These are phyloP conservation scores for Penicillium occitanis DNA, from an alignment of 2,329 filamentous ascomycete genomes.

Conservation along the genomic window DNA sequence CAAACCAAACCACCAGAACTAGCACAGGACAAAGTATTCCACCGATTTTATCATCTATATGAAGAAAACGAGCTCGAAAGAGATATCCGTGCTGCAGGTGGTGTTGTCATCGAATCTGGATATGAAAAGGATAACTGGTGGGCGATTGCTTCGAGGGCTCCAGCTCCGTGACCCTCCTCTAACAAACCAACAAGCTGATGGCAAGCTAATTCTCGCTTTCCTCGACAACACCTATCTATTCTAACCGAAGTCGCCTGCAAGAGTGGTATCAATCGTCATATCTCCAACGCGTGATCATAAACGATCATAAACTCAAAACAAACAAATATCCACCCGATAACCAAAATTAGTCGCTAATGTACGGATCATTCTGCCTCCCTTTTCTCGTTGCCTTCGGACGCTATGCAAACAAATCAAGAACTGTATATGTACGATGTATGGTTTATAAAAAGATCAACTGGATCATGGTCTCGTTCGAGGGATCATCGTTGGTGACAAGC, in stretches of 20 bases:
- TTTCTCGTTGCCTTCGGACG: slow-evolving; percentile 26
- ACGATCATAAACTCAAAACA: slow-evolving; percentile 20
- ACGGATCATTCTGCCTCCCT: slow-evolving; percentile 16
- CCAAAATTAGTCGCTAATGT: slow-evolving; percentile 22
- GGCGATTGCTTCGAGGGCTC: slow-evolving; percentile 60
- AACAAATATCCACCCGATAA: slow-evolving; percentile 22
- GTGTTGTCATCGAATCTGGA: slow-evolving; percentile 71
- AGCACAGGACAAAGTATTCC: slow-evolving; percentile 56
- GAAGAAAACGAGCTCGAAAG: slow-evolving; percentile 79
- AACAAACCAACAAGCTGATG: background rate
- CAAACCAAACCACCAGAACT: slow-evolving; percentile 24
- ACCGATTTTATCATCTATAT: slow-evolving; percentile 95
- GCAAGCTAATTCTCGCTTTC: slow-evolving; percentile 1
- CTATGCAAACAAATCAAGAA: slow-evolving; percentile 37
- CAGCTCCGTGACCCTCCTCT: background rate
- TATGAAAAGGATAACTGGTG: slow-evolving; percentile 99
- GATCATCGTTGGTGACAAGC: slow-evolving; percentile 34
- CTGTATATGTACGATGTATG: slow-evolving; percentile 5
- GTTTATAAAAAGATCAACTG: background rate
- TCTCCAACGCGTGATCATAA: slow-evolving; percentile 16
- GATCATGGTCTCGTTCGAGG: slow-evolving; percentile 37
- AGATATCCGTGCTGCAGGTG: slow-evolving; percentile 73
- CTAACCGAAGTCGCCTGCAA: slow-evolving; percentile 1
- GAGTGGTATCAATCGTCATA: slow-evolving; percentile 17
- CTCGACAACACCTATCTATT: background rate